phyloP scores from a whole-genome alignment of 305 asterid species.

The Solanum chacoense region DNA sequence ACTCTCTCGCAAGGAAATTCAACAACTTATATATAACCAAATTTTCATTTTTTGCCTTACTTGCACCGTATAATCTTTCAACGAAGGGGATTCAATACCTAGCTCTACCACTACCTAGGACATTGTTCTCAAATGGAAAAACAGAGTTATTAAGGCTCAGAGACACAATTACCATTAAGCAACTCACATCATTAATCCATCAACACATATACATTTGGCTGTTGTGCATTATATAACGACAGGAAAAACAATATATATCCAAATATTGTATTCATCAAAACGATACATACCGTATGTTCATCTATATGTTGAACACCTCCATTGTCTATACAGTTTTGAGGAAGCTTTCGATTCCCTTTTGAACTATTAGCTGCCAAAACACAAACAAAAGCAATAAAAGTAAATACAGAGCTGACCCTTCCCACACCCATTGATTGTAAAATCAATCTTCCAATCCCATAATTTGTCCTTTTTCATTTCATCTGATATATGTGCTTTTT shows the following conservation, averaged over 20 bases:
- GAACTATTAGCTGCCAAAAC: slow-evolving; percentile 37
- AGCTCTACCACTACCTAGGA: neutral
- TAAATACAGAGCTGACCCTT: slow-evolving; percentile 27
- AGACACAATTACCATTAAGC: neutral
- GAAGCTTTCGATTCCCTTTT: slow-evolving; percentile 42
- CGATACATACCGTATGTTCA: slow-evolving; percentile 32
- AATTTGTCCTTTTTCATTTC: slow-evolving; percentile 22
- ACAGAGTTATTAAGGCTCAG: neutral
- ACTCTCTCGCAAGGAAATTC: neutral
- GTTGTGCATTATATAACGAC: neutral
- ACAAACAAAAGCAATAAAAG: slow-evolving; percentile 42
- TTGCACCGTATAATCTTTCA: neutral
- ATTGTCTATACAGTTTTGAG: slow-evolving; percentile 16
- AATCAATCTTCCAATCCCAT: slow-evolving; percentile 19
- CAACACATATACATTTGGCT: neutral
- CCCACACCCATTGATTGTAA: slow-evolving; percentile 46
- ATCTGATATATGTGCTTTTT: slow-evolving; percentile 4
- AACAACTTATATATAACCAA: neutral
- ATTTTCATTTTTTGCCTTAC: neutral
- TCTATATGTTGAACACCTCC: slow-evolving; percentile 18
- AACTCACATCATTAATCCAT: neutral
- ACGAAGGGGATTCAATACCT: neutral
- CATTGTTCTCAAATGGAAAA: neutral
- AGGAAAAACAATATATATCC: neutral
- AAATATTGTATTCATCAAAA: neutral